These are phyloP conservation scores for Chrysosporium keratinophilum DNA, from an alignment of 2,329 filamentous ascomycete species.

Conservation along the genomic window DNA sequence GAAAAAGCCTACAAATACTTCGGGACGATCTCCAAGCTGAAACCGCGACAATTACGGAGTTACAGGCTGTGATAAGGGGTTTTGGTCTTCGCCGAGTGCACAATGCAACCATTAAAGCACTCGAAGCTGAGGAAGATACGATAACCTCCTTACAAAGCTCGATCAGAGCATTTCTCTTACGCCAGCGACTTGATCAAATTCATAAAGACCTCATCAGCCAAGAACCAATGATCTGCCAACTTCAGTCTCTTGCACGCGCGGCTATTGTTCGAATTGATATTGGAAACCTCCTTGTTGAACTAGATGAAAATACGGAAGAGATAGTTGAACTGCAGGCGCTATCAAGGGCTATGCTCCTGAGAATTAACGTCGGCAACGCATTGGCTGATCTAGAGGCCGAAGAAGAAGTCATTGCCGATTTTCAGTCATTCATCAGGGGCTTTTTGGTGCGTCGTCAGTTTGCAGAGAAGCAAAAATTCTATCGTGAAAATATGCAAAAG, in stretches of 20 bases:
- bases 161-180: conserved; percentile 35
- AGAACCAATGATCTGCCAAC: conserved; percentile 23
- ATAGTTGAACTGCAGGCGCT: conserved; percentile 64
- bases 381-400: conserved; percentile 71
- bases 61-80: conserved; percentile 30
- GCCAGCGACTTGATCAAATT: conserved; percentile 26
- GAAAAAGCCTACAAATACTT: conserved; percentile 23
- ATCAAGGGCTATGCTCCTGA: conserved; percentile 66
- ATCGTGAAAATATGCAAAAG: conserved; percentile 95
- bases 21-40: conserved; percentile 25
- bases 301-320: conserved; percentile 57
- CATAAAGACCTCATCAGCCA: conserved; percentile 25
- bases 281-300: conserved; percentile 52
- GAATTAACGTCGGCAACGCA: conserved; percentile 61
- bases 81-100: conserved; percentile 26
- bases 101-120: conserved; percentile 25
- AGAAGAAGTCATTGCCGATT: conserved; percentile 62
- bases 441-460: conserved; percentile 65
- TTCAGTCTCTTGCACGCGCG: conserved; percentile 35
- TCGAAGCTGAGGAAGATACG: conserved; percentile 36
- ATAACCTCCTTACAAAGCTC: conserved; percentile 45
- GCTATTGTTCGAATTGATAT: conserved; percentile 33
- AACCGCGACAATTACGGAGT: conserved; percentile 19
- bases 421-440: conserved; percentile 66
- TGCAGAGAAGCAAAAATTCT: conserved; percentile 75